Base-by-base conservation (phyloP, 441 rosid species). In the Populus hybrid region DNA sequence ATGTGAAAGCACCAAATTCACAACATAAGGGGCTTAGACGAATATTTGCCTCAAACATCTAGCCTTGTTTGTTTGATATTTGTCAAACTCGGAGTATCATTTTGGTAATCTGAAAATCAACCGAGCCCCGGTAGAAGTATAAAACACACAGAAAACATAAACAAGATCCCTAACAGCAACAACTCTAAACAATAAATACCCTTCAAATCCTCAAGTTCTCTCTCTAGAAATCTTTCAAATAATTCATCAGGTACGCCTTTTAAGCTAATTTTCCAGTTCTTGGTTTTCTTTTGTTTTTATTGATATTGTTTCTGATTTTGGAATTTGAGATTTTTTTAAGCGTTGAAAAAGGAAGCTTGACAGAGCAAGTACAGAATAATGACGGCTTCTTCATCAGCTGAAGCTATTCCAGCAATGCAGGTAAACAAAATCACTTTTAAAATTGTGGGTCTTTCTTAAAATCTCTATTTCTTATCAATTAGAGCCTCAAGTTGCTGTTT, bases 361-460 rank as follows among this genome's bases (percentile, higher is more conserved):
- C 29, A 9, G 6, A 59, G 40, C 7, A 73, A 73, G 18, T 4
- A 23, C 7, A 16, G 36, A 9, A 14, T 42, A 68, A 63, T 73
- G 33, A 86, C 84, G 85, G 83, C 80, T 80, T 83, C 86, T 7
- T 84, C 85, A n/a, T 76, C 77, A 33, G 42, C 80, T 9, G 81
- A 79, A 73, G 82, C 69, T 76, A 77, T 72, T 78, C 83, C 83
- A 72, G 79, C 84, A 77, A 76, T 81, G 84, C 86, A 79, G 85
- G 87, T 82, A 75, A 61, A 10, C 29, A 14, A 24, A 18, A 65
- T 14, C 35, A 11, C 53, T 68, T 20, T 59, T 59, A 59, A 59
- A n/a, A 59, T n/a, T 7, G 64, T 59, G 64, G 11, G 10, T 7
- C n/a, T 59, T 6, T n/a, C 64, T 59, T 59, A 6, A 36, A 20